A percentile compares a stretch with the other conserved stretches of the same genome.
Conservation (phyloP, 2,329 filamentous ascomycete genomes). For the Epichloe uncinata region DNA sequence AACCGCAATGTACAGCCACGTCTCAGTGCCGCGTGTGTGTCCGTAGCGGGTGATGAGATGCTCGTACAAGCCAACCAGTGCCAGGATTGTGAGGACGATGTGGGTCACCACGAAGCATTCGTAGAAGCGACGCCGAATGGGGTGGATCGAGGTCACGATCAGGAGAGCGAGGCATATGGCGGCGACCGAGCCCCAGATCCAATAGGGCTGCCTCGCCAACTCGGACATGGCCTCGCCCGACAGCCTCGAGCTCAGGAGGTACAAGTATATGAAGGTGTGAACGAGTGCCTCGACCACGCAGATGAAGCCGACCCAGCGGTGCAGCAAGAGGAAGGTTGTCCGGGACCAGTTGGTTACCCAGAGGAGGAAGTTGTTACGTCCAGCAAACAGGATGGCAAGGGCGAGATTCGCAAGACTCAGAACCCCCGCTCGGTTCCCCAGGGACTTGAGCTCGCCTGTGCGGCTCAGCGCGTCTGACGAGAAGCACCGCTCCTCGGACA, state of each 20-base stretch:
- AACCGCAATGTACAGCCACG: constrained; percentile 20
- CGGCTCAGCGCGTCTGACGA: background rate
- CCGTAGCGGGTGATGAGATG: constrained; percentile 22
- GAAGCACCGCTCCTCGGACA: background rate
- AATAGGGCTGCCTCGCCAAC: constrained; percentile 16
- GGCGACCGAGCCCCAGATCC: constrained; percentile 21
- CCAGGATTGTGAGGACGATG: constrained; percentile 18
- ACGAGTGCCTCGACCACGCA: constrained; percentile 69
- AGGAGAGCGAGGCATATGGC: constrained; percentile 16
- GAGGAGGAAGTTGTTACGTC: constrained; percentile 23
- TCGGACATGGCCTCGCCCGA: background rate
- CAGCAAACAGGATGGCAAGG: constrained; percentile 20
- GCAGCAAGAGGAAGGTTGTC: constrained; percentile 22
- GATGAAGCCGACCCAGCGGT: constrained; percentile 39
- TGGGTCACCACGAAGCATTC: constrained; percentile 23
- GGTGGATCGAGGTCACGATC: constrained; percentile 13
- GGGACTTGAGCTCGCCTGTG: background rate
- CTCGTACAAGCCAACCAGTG: constrained; percentile 22
- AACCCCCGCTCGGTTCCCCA: constrained; percentile 22
- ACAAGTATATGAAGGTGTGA: constrained; percentile 21
- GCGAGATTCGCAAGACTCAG: constrained; percentile 22
- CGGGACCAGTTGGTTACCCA: constrained; percentile 24
- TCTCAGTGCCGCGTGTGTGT: constrained; percentile 25
- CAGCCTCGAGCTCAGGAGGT: constrained; percentile 10
- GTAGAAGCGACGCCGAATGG: constrained; percentile 18